Evolutionary conservation across 495 filamentous ascomycete genomes (phyloP), one percentile per base, ranked within the genome.

Genomic region (Aspergillus bridgeri): DNA sequence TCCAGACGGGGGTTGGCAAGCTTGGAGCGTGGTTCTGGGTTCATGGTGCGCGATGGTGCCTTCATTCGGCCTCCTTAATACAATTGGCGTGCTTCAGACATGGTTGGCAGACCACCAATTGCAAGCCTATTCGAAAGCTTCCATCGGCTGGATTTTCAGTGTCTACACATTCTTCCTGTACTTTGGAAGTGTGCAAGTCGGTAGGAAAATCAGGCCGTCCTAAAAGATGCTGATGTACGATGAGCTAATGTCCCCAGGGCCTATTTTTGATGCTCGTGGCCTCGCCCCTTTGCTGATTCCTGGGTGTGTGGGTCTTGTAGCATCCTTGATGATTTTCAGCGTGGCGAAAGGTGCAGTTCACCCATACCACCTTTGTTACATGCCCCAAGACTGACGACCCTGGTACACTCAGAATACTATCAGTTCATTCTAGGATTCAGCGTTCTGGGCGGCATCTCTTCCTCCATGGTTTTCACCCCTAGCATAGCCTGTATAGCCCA

Each of bases 131-230:
- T 75, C 74, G 5, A 71, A 79, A 20, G 82, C 83, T 15, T 79
- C 77, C 6, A 79, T 90, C 24, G 89, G 87, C 17, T 91, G 88
- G 88, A 86, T 92, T 44, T 90, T 88, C 62, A 82, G 83, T 6
- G 60, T 87, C 8, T 89, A 87, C 62, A 75, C 77, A 3, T 88
- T 88, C 58, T 74, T 91, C 33, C 69, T 80, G 9, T 84, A 61
- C 20, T 50, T 83, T 45, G 78, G 74, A 3, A 76, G 81, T 0
- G 72, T 80, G 9, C 78, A 79, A 60, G 54, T 61, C 21, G 63
- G 68, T 70, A 51, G 21, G 51, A 19, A 33, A 46, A 51, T 48
- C 11, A n/a, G n/a, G n/a, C n/a, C n/a, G n/a, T n/a, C n/a, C n/a
- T n/a, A n/a, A n/a, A n/a, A 55, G 57, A 48, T 47, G 19, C n/a